These are phyloP conservation scores for Solanum chmielewskii DNA, from an alignment of 257 asterid genomes.

Conservation along the genomic window DNA sequence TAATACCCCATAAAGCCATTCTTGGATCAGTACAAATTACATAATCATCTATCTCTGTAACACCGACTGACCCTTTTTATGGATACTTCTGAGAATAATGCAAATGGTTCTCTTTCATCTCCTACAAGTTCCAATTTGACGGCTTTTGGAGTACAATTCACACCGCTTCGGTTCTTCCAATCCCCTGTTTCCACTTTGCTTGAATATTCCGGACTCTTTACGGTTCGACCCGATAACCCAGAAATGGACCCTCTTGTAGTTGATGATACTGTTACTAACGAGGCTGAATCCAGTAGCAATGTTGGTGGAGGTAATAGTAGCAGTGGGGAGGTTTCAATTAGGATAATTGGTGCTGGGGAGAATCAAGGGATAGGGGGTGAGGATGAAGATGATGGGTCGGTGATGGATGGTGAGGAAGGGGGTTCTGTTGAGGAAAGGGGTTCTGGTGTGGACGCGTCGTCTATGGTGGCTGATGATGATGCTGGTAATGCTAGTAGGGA, in stretches of 20 bases:
- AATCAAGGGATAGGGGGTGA: conserved; percentile 23
- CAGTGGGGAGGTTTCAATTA: conserved; percentile 68
- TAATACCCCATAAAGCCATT: not conserved
- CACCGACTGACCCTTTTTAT: conserved; percentile 5
- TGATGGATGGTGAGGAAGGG: conserved; percentile 13
- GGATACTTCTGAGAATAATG: conserved; percentile 43
- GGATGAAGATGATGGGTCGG: conserved; percentile 8
- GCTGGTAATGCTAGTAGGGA: conserved; percentile 26
- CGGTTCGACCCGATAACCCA: conserved; percentile 42
- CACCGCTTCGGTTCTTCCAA: conserved; percentile 38
- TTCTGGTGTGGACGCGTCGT: not conserved
- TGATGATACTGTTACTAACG: not conserved
- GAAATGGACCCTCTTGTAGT: conserved; percentile 32
- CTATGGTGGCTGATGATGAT: conserved; percentile 8
- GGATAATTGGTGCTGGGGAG: conserved; percentile 32
- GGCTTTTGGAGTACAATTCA: conserved; percentile 20
- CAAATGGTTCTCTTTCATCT: conserved; percentile 1
- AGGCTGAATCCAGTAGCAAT: not conserved
- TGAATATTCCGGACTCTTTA: conserved; percentile 56
- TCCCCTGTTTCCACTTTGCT: conserved; percentile 53
- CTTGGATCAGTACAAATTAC: not conserved
- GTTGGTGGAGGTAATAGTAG: conserved; percentile 6
- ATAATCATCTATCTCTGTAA: not conserved
- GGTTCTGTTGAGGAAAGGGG: not conserved
- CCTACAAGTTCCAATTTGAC: conserved; percentile 26